Evolutionary conservation across 2,329 filamentous ascomycete species (phyloP), one percentile per base, ranked within the genome.

Genomic region (Onygenales sp.): DNA sequence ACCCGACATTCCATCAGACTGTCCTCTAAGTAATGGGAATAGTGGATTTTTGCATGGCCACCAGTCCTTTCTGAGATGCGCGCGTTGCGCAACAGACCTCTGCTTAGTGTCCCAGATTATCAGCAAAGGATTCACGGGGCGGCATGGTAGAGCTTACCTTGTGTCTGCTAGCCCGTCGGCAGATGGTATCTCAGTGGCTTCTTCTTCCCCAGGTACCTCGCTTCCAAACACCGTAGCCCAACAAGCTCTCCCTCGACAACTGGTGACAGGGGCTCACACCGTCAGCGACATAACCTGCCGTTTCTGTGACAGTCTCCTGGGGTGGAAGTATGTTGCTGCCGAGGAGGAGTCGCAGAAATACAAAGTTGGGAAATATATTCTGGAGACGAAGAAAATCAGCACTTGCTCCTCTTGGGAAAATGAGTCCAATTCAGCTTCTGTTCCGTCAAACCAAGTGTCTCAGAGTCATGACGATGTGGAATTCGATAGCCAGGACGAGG

Each of bases 311-410:
- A 75, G 64, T 52, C 73, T 81, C 38, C 61, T 85, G 17, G 82
- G 82, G 2, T 85, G 82, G 82, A 84, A 85, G 65, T 85, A 85
- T 61, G 75, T 84, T 27, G 73, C 75, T 17, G 82, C 82, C 0
- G 79, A 81, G 55, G 80, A 84, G 58, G 80, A 83, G 55, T 70
- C 66, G 9, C 82, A 85, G 66, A 71, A 75, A 53, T 85, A 85
- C 61, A 85, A 85, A 62, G 78, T 84, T 2, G 82, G 82, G n/a
- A 84, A 84, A 62, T 84, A 80, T 58, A 85, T 85, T 32, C 65
- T 85, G 32, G 82, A 85, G 65, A 83, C 80, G 43, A 80, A 77
- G 65, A 70, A 76, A 51, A 76, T 82, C 7, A 74, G 72, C 27
- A 67, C 72, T 33, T 69, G 70, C 13, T 70, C 73, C 14, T 74